These are phyloP conservation scores for Trametes cingulata DNA, from an alignment of 768 basidiomycete species.

Conservation along the genomic window DNA sequence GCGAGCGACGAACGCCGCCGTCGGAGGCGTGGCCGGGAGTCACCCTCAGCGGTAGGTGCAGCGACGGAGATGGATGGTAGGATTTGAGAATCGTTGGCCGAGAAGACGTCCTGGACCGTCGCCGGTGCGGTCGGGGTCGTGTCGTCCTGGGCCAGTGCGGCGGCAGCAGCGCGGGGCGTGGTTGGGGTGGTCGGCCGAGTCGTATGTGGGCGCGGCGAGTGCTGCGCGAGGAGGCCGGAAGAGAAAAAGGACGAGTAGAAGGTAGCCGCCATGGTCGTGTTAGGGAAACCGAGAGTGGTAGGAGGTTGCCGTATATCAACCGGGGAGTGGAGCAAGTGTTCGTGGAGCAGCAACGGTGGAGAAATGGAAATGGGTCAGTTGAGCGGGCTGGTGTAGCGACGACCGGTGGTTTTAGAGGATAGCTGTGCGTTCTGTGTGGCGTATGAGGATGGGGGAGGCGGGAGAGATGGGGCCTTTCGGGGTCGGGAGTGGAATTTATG, in stretches of 20 bases:
- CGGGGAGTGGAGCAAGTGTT: background rate
- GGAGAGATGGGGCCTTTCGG: background rate
- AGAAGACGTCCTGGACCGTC: constrained; percentile 27
- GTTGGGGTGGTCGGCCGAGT: constrained; percentile 27
- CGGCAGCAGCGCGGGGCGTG: constrained; percentile 26
- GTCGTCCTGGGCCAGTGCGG: constrained; percentile 33
- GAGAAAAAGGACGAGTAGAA: constrained; percentile 70
- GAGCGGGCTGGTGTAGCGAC: background rate
- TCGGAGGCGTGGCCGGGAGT: constrained; percentile 46
- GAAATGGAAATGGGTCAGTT: background rate
- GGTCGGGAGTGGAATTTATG: background rate
- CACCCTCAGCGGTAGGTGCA: constrained; percentile 26
- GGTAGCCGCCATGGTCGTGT: constrained; percentile 18
- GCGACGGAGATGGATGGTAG: constrained; percentile 34
- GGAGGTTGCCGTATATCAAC: background rate
- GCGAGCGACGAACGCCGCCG: constrained; percentile 67
- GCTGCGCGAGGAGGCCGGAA: constrained; percentile 64
- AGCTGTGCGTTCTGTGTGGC: background rate
- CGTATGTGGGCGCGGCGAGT: constrained; percentile 21
- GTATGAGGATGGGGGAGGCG: background rate
- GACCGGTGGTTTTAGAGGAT: too few species aligned
- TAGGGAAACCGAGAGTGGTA: background rate
- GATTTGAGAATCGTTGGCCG: constrained; percentile 21
- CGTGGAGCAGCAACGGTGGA: constrained; percentile 8
- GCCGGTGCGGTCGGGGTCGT: constrained; percentile 39